Base-by-base conservation (phyloP, 73 alveolate genomes). In the Paramecium caudatum region DNA sequence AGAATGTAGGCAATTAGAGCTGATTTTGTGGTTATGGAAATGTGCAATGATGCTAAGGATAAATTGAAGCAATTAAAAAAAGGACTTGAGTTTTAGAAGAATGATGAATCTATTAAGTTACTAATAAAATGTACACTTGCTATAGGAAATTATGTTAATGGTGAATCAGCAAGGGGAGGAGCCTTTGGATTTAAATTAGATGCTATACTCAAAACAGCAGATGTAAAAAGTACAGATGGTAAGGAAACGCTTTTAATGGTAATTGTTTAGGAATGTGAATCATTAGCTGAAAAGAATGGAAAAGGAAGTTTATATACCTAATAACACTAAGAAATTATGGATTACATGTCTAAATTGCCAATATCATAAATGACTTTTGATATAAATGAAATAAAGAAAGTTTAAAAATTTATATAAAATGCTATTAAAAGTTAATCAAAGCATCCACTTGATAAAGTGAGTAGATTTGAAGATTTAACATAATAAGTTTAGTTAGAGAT, bases 91-190 rank as follows among this genome's bases (percentile, higher is more conserved):
- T 82, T 74, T 19, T 45, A 92, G 7, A 61, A 61, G 50, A 62
- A 82, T 19, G 92, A 88, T 90, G 91, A 94, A 46, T 70, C 91
- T 49, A 91, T 94, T 27, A 92, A 91, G 50, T 43, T 74, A 34
- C 55, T 93, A 48, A 91, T 94, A 25, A 94, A 92, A 90, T 49
- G 90, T 16, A 61, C 91, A 32, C 47, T 94, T 10, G 98, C 98
- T 3, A 74, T 69, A 78, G 98, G 98, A 25, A 94, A 94, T 90
- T 94, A 94, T 84, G 70, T 94, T 78, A 94, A 94, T 83, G 98
- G 98, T 5, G 85, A 90, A 13, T 90, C 96, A 8, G 94, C 91
- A 25, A 90, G 95, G 61, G 98, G 98, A 45, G 98, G 98, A 0
- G 98, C 98, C 21, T 94, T 90, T 85, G 98, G 98, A 32, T 94